These are phyloP conservation scores for Prunella vulgaris DNA, from an alignment of 257 asterid genomes.

Conservation along the genomic window DNA sequence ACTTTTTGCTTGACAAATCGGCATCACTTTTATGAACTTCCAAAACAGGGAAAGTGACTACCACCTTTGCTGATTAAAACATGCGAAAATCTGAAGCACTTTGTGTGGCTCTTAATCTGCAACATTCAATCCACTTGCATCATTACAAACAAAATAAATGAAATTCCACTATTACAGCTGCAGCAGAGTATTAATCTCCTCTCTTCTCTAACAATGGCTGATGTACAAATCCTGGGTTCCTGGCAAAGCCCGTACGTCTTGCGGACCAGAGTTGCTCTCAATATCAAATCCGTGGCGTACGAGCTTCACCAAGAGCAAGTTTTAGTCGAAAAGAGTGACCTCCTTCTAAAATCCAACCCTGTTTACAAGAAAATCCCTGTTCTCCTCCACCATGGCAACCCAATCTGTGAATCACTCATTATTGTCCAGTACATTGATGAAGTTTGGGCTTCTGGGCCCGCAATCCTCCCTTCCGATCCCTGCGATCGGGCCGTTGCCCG, in stretches of 20 bases:
- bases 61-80: background rate
- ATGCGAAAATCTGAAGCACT: background rate
- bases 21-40: background rate
- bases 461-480: slow-evolving; percentile 43
- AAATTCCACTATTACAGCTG: no score
- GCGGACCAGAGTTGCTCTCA: slow-evolving; percentile 40
- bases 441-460: slow-evolving; percentile 37
- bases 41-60: background rate
- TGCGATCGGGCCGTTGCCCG: slow-evolving; percentile 41
- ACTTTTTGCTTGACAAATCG: background rate
- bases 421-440: slow-evolving; percentile 47
- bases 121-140: background rate
- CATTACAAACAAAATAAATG: background rate
- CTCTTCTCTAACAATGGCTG: background rate
- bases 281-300: slow-evolving; percentile 30
- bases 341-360: slow-evolving; percentile 37
- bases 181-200: no score
- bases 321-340: slow-evolving; percentile 26
- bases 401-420: slow-evolving; percentile 43
- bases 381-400: slow-evolving; percentile 35
- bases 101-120: background rate
- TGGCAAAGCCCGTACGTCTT: slow-evolving; percentile 41
- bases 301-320: slow-evolving; percentile 29
- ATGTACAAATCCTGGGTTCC: slow-evolving; percentile 32
- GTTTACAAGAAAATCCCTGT: slow-evolving; percentile 46